Base-by-base conservation (phyloP, 2,329 filamentous ascomycete species). In the Lachnellula subtilissima region DNA sequence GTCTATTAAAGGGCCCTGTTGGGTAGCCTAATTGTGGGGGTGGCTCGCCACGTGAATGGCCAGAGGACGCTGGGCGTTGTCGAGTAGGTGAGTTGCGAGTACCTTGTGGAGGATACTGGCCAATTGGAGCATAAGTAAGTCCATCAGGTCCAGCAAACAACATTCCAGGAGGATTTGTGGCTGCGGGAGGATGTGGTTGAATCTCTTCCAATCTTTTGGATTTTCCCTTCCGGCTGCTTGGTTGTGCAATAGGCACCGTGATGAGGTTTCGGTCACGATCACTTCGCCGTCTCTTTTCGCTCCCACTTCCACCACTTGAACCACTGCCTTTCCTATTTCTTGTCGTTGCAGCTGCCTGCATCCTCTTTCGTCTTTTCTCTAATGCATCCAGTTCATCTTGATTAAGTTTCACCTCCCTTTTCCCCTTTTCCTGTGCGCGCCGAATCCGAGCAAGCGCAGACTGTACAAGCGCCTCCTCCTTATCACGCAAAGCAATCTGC, bases 351-450 rank as follows among this genome's bases (percentile, higher is more conserved):
- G 61, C 62, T 42, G 64, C 61, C 51, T 69, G 61, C 65, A 84
- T 74, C 56, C 86, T 82, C 69, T 84, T 82, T 60, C 81, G 75
- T 65, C 81, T 78, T 60, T 85, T 82, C 69, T 93, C 87, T 64
- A 96, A 78, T 48, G 91, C 91, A 59, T 86, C 87, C 64, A 96
- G 77, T 71, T 97, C 92, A 53, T 88, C 84, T 66, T 86, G 82
- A 64, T 82, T 91, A 61, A 97, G 80, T 69, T 86, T 88, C 54
- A 97, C 89, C 55, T 95, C 89, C 46, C 80, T 78, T 71, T 86
- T 87, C 61, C 91, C 91, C 67, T 84, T 84, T 60, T 83, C 83
- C 69, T 89, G 85, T 15, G 92, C 91, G 62, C 85, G 82, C 61
- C 86, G 83, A 68, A 97, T 95, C 63, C 90, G 87, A 65, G 86